Evolutionary conservation across 1,139 yeast species (phyloP), one percentile per base, ranked within the genome.

Genomic region (Hansenula sp.): DNA sequence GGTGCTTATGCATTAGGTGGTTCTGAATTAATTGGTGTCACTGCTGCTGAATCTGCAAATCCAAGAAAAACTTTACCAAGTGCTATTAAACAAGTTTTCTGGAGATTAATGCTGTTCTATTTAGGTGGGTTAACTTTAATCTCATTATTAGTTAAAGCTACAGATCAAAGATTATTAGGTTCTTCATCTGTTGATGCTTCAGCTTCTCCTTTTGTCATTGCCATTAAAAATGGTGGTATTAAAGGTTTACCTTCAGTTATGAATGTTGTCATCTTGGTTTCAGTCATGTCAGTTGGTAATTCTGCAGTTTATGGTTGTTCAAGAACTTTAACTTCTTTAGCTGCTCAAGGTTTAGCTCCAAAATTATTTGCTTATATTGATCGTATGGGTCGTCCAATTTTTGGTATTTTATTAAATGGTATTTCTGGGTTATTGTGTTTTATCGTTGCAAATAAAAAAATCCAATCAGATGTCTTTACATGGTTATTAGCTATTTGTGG

Each of bases 1-100:
- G 90, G 94, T 22, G 87, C 90, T n/a, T 85, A 83, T 63, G 76
- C 92, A 9, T 79, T 83, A 53, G 82, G 85, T 30, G 90, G 92
- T 53, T 75, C 84, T 37, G 90, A 83, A 61, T 66, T 82, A 52
- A 79, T 80, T 44, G 92, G 90, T 46, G 69, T 86, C 48, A 87
- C 92, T 28, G 88, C 92, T 39, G 85, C 89, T 21, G 95, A 86
- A 64, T 76, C 90, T 28, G 68, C 66, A 40, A 81, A 83, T 62
- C 95, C 95, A 45, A 68, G 79, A 57, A 73, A 71, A 54, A 56
- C 80, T 20, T 65, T 81, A 44, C 87, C 88, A 47, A 65, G 65
- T 45, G 87, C 87, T 34, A 74, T 75, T 47, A 79, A 79, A 59
- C 86, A 79, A 56, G 85, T 79, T 18, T 76, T 80, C 62, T 79